phyloP scores from a whole-genome alignment of 176 grass and related monocot genomes.

The Cenchrus fungigraminus region DNA sequence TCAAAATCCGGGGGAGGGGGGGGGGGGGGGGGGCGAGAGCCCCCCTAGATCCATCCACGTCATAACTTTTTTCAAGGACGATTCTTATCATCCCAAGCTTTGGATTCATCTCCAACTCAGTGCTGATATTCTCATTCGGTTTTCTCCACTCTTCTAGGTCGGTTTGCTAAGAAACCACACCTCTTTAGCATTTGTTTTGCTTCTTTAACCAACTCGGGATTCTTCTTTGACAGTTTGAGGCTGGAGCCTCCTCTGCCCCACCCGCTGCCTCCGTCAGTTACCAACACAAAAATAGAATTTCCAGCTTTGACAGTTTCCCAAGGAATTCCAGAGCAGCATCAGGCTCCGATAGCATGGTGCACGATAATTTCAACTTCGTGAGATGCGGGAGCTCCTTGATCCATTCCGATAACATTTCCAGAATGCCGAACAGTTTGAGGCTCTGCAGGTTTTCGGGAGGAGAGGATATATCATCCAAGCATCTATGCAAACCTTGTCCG shows the following conservation, averaged over 20 bases:
- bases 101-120: not conserved
- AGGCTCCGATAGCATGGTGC: not conserved
- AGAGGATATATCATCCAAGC: not conserved
- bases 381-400: not conserved
- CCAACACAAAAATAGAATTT: accelerated
- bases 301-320: not conserved
- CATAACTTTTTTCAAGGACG: not conserved
- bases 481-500: not conserved
- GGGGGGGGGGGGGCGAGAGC: too few relatives aligned
- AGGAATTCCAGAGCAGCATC: not conserved
- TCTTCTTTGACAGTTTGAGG: not conserved
- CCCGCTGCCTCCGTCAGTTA: too few relatives aligned
- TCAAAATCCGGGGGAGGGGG: too few relatives aligned
- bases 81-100: not conserved
- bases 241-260: too few relatives aligned
- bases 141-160: not conserved
- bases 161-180: not conserved
- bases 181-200: not conserved
- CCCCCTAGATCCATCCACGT: not conserved
- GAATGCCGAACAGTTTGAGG: not conserved
- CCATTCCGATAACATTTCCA: not conserved
- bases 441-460: not conserved
- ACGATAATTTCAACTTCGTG: not conserved
- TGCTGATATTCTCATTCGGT: not conserved
- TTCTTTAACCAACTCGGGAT: not conserved